phyloP scores from a whole-genome alignment of 768 basidiomycete genomes.

The Rhodotorula sphaerocarpa region DNA sequence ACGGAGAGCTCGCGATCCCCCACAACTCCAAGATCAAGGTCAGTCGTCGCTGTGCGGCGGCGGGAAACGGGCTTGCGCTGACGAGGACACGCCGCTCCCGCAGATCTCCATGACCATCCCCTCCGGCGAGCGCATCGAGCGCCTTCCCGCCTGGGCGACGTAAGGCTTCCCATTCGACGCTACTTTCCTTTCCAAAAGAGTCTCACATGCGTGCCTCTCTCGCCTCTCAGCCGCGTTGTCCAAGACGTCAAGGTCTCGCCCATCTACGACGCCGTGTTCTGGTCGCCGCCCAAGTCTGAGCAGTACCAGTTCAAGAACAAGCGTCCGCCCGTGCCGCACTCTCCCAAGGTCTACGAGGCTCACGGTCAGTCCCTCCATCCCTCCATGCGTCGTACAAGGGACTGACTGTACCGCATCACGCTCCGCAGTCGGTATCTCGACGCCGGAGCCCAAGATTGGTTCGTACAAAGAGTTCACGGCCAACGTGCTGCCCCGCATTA shows the following conservation, averaged over 20 bases:
- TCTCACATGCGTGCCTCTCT: neutral
- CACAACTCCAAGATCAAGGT: constrained; percentile 96
- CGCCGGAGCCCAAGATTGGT: constrained; percentile 74
- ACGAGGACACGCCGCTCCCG: neutral
- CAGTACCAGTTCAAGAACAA: constrained; percentile 66
- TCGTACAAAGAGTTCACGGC: constrained; percentile 91
- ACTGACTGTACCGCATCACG: neutral
- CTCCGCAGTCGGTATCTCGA: constrained; percentile 74
- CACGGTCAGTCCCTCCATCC: constrained; percentile 49
- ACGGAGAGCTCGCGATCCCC: constrained; percentile 71
- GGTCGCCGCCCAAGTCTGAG: constrained; percentile 67
- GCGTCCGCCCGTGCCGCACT: constrained; percentile 58
- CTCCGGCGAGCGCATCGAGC: constrained; percentile 71
- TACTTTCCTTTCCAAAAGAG: too few species aligned
- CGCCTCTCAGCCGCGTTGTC: constrained; percentile 59
- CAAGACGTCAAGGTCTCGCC: constrained; percentile 85
- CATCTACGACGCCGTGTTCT: constrained; percentile 93
- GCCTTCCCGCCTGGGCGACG: constrained; percentile 85
- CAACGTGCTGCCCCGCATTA: constrained; percentile 76
- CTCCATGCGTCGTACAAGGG: too few species aligned
- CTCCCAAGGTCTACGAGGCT: constrained; percentile 84
- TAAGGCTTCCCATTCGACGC: constrained; percentile 8
- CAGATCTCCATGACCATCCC: constrained; percentile 89
- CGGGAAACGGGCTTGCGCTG: neutral
- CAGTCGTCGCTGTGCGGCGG: too few species aligned